Evolutionary conservation across 306 rosid genomes (phyloP), one percentile per base, ranked within the genome.

Genomic region (Trifolium repens): DNA sequence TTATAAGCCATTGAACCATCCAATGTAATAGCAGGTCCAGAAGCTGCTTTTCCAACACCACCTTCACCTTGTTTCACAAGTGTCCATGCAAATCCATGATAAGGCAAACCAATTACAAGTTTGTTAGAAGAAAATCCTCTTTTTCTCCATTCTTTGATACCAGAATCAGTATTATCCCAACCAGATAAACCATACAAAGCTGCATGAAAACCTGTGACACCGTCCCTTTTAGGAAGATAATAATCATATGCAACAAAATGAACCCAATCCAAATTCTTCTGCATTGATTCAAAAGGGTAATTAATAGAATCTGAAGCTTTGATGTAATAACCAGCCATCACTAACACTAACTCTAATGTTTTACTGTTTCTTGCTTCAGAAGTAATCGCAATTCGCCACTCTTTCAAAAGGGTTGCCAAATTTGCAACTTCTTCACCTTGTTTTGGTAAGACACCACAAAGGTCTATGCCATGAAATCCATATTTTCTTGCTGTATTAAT

Each of bases 391-490:
- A 6, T 69, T 30, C 85, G 72, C 93, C 86, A 87, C 19, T 89
- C 91, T 39, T 79, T 34, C 71, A 87, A 76, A 40, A 89, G 82
- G 39, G 52, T 37, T 26, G 69, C 88, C 13, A 87, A 44, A 63
- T 83, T 73, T 6, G 22, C 17, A 85, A 85, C 81, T 10, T 81
- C 67, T 4, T 78, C 19, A 22, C 32, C 60, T 1, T 19, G 66
- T 10, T 32, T 78, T 40, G 85, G 83, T 8, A 26, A 32, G 1
- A 55, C 81, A 75, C 89, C 85, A 24, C 0, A 3, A 37, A 87
- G 62, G 58, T 89, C 90, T 52, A 83, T 82, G 64, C 93, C 90
- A 3, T 76, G 89, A 49, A 89, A 89, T 1, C 77, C 89, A 30
- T 79, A 68, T 3, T 14, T 7, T 77, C 88, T 82, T 0, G 86